Base-by-base conservation (phyloP, 163 green algal species). In the Scenedesmus sp. region DNA sequence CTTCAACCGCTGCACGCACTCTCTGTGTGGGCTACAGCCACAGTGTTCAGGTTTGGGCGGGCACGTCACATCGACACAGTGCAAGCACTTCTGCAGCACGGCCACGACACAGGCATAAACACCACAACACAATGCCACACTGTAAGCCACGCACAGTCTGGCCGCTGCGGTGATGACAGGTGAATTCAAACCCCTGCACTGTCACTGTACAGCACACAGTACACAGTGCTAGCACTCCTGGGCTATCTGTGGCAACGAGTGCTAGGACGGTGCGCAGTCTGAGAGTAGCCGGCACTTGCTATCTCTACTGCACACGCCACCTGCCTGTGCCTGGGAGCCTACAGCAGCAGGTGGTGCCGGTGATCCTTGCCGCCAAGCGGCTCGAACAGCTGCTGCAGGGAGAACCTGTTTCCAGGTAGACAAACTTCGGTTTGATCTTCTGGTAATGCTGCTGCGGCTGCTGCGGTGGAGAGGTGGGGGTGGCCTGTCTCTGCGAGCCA, bases 341-440 rank as follows among this genome's bases (percentile, higher is more conserved):
- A 79, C 70, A 79, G 70, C 70, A 79, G 70, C 70, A 79, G 70
- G 70, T 79, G 70, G 23, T 79, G 70, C 70, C 52, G 46, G 70
- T 79, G 23, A 52, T 23, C 70, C 70, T 13, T 13, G 23, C 23
- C 20, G 70, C 23, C 70, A 52, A 23, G 13, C 34, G 64, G 85
- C 34, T 89, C 64, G 34, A 89, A 90, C 88, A 91, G 56, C 55
- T 91, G 88, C 70, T 91, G 20, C 54, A 91, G 57, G 8, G 88
- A 46, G 55, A 87, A 91, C n/a, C 70, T 81, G 57, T 91, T 91
- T 1, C 59, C 77, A 79, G 76, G 73, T 55, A 70, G 73, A 66
- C 70, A 70, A 62, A 62, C 9, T 18, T 62, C n/a, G 7, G 46
- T 3, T 7, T 3, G 64, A 3, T 5, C 66, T n/a, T 76, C 86